These are phyloP conservation scores for Cyberlindnera meyerae DNA, from an alignment of 805 yeast genomes.

Conservation along the genomic window DNA sequence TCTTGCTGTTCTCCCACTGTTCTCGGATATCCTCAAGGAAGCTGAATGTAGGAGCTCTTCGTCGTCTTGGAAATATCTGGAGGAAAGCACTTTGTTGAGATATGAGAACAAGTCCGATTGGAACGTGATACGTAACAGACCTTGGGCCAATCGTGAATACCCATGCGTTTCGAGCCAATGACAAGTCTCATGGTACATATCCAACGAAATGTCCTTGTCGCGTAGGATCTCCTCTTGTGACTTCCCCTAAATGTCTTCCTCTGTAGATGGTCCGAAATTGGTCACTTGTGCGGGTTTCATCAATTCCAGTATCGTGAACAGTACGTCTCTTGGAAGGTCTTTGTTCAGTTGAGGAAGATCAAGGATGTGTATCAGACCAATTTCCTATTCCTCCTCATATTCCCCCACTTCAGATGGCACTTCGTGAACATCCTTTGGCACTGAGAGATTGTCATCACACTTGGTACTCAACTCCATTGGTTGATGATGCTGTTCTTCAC, in stretches of 20 bases:
- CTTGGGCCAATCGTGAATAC: constrained; percentile 28
- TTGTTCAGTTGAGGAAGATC: constrained; percentile 53
- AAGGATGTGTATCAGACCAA: constrained; percentile 41
- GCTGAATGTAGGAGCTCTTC: constrained; percentile 49
- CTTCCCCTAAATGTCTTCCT: constrained; percentile 1
- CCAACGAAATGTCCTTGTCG: constrained; percentile 30
- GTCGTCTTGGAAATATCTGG: constrained; percentile 35
- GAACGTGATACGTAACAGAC: constrained; percentile 29
- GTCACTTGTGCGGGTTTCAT: constrained; percentile 45
- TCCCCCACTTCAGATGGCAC: neutral
- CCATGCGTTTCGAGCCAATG: constrained; percentile 41
- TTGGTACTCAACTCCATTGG: neutral
- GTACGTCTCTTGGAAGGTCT: constrained; percentile 43
- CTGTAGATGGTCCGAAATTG: constrained; percentile 38
- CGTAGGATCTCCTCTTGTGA: constrained; percentile 25
- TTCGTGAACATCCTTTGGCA: neutral
- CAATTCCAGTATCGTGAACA: constrained; percentile 42
- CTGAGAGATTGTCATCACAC: neutral
- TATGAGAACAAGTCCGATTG: constrained; percentile 39
- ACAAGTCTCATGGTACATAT: constrained; percentile 27
- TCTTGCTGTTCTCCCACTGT: constrained; percentile 79
- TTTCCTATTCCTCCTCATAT: constrained; percentile 21
- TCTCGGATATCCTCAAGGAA: constrained; percentile 65
- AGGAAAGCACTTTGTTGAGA: constrained; percentile 42
- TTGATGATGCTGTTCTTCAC: neutral